Evolutionary conservation across 768 basidiomycete species (phyloP).

Genomic region (Paxillus ammoniavirescens): DNA sequence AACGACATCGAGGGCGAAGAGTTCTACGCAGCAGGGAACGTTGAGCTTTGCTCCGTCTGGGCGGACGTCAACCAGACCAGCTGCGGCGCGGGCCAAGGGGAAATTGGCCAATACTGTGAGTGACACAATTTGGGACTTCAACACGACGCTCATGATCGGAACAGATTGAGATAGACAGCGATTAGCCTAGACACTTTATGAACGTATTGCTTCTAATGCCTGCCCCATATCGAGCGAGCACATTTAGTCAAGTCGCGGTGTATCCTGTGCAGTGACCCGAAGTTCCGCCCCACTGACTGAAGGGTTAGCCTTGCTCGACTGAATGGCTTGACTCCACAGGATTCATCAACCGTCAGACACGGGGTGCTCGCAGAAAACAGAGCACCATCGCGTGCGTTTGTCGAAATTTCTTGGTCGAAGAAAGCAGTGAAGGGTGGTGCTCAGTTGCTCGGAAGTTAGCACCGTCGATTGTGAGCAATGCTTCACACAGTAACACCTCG

Average conservation of each 20-base stretch:
- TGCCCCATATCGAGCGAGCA: neutral
- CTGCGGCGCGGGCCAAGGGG: constrained; percentile 65
- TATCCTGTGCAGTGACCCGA: too few relatives aligned
- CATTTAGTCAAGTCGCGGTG: neutral
- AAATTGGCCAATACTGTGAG: constrained; percentile 52
- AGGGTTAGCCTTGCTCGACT: too few relatives aligned
- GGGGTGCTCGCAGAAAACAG: neutral
- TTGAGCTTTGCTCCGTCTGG: constrained; percentile 63
- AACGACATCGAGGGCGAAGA: constrained; percentile 33
- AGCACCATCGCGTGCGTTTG: neutral
- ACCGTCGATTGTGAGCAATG: too few relatives aligned
- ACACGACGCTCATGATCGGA: neutral
- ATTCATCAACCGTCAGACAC: too few relatives aligned
- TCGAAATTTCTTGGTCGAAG: too few relatives aligned
- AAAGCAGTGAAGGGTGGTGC: too few relatives aligned
- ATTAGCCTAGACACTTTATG: constrained; percentile 9
- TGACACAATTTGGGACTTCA: neutral
- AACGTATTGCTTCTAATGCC: neutral
- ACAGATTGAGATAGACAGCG: constrained; percentile 27
- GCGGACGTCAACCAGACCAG: constrained; percentile 56
- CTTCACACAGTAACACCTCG: too few relatives aligned
- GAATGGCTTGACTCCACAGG: too few relatives aligned
- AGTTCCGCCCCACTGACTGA: too few relatives aligned
- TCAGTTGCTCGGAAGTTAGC: too few relatives aligned
- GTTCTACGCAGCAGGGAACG: constrained; percentile 39